phyloP scores from a whole-genome alignment of 2,329 filamentous ascomycete species.

The Dryadomyces quercivorus region DNA sequence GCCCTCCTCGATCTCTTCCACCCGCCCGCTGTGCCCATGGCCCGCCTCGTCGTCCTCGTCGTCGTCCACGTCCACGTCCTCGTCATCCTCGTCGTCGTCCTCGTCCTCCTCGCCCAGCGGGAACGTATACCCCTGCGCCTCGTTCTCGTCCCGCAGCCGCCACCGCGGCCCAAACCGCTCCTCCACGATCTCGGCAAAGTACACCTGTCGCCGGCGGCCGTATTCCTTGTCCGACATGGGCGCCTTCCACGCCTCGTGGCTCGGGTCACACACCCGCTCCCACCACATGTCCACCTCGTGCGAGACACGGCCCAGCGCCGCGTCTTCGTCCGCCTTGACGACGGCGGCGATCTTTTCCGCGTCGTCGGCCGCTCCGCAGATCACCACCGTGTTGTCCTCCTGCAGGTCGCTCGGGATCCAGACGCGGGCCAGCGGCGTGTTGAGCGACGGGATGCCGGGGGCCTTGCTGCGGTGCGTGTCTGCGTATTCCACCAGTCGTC shows the following conservation, averaged over 20 bases:
- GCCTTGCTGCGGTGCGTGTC: constrained; percentile 34
- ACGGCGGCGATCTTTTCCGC: constrained; percentile 22
- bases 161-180: constrained; percentile 39
- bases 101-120: constrained; percentile 18
- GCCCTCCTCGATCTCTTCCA: constrained; percentile 14
- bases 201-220: constrained; percentile 42
- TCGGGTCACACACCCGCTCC: constrained; percentile 46
- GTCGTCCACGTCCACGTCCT: constrained; percentile 16
- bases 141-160: constrained; percentile 25
- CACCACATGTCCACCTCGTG: constrained; percentile 56
- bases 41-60: constrained; percentile 21
- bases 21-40: constrained; percentile 15
- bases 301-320: constrained; percentile 46
- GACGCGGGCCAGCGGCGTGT: constrained; percentile 42
- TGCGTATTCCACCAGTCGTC: constrained; percentile 42
- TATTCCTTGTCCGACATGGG: constrained; percentile 49
- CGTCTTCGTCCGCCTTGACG: constrained; percentile 48
- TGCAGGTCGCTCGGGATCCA: constrained; percentile 38
- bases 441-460: constrained; percentile 35
- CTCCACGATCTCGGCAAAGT: constrained; percentile 47
- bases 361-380: neutral
- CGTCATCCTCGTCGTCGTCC: constrained; percentile 16
- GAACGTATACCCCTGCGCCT: constrained; percentile 13
- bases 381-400: constrained; percentile 28
- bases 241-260: constrained; percentile 45